These are phyloP conservation scores for Actinomucor elegans DNA, from an alignment of 371 early-diverging fungal species.

Conservation along the genomic window DNA sequence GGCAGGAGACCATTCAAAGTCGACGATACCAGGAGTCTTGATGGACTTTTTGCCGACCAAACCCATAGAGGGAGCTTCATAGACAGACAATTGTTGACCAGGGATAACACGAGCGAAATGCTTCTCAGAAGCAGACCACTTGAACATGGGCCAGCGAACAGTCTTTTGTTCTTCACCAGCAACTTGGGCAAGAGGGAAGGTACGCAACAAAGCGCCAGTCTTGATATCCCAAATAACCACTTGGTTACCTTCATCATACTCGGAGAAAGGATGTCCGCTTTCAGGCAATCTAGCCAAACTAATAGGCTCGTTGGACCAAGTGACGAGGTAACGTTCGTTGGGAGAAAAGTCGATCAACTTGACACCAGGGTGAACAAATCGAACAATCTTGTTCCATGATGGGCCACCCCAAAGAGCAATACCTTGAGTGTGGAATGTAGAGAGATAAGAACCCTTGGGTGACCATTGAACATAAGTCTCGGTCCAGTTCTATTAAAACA, in stretches of 20 bases:
- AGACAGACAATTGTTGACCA: conserved; percentile 81
- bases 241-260: conserved; percentile 77
- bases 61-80: conserved; percentile 92
- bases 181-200: conserved; percentile 70
- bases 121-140: conserved; percentile 93
- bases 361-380: conserved; percentile 92
- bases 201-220: conserved; percentile 83
- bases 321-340: conserved; percentile 89
- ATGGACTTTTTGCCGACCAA: conserved; percentile 92
- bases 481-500: conserved; percentile 80
- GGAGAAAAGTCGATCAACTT: conserved; percentile 92
- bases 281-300: conserved; percentile 52
- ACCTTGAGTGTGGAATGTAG: conserved; percentile 93
- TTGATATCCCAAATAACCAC: conserved; percentile 90
- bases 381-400: conserved; percentile 86
- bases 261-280: conserved; percentile 68
- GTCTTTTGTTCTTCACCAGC: conserved; percentile 58
- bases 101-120: conserved; percentile 91
- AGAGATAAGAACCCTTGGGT: conserved; percentile 89
- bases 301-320: conserved; percentile 91
- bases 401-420: conserved; percentile 96
- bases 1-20: conserved; percentile 91
- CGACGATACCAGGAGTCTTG: conserved; percentile 85
- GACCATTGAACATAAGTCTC: conserved; percentile 95
- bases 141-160: conserved; percentile 94